Conservation (phyloP, 768 basidiomycete species). For the Podaxis pistillaris region DNA sequence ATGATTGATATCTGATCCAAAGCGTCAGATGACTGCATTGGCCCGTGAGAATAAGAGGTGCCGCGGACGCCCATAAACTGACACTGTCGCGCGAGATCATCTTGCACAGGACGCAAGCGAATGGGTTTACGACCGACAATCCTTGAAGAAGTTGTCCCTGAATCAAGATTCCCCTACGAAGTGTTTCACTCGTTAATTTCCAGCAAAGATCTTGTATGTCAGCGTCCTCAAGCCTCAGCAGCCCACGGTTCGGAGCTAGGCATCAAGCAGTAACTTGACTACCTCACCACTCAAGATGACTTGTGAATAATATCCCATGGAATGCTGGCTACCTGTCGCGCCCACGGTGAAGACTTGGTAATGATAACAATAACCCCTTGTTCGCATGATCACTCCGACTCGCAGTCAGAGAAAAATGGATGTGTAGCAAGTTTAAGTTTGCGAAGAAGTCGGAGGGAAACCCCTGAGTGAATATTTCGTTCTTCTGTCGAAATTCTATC, state of each 20-base stretch:
- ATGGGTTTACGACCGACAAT: slow-evolving; percentile 6
- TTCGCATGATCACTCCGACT: slow-evolving; percentile 1
- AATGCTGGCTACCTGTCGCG: neutral
- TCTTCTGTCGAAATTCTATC: neutral
- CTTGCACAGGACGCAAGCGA: neutral
- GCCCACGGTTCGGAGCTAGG: neutral
- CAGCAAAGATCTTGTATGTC: neutral
- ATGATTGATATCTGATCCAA: neutral
- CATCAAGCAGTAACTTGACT: neutral
- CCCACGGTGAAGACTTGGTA: neutral
- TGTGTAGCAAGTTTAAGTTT: neutral
- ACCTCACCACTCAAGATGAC: neutral
- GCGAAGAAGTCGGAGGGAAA: slow-evolving; percentile 6
- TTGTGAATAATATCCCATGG: neutral
- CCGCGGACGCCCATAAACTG: neutral
- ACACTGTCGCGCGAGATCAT: neutral
- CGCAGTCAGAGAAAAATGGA: neutral
- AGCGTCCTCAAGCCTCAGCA: neutral
- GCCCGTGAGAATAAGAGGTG: neutral
- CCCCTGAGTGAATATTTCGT: neutral
- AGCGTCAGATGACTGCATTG: neutral
- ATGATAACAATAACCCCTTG: slow-evolving; percentile 1
- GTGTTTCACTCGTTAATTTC: neutral
- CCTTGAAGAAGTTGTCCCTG: slow-evolving; percentile 2
- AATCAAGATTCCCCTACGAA: neutral